Base-by-base conservation (phyloP, 768 basidiomycete genomes). In the Rhodotorula paludigena region DNA sequence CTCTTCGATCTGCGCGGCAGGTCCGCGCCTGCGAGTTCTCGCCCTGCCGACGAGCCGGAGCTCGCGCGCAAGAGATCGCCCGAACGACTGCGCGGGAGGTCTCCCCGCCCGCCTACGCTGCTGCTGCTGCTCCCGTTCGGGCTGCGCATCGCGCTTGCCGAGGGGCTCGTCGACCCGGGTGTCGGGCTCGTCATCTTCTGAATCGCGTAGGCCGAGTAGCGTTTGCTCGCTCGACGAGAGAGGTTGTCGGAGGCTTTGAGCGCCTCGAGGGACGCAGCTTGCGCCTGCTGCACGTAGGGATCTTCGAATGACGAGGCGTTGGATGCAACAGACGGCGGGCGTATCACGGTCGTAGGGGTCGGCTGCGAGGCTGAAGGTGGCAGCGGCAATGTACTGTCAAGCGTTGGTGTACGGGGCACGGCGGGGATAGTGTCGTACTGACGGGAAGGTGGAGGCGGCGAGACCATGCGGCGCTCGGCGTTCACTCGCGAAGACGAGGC, bases 161-260 rank as follows among this genome's bases (percentile, higher is more conserved):
- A 36, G 11, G 54, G 36, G 6, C 25, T n/a, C 38, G 62, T 60
- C 83, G 23, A 23, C 32, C 51, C 60, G 1, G 51, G 52, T 2
- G 28, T 42, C 21, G 67, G 67, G 15, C 87, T 86, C 6, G 90
- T 87, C 87, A 98, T 93, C 80, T 93, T 93, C 54, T 88, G 86
- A 74, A 97, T 89, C 71, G 92, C 90, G 77, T 94, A 98, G 3
- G 87, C 87, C 49, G 92, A 96, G 80, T 92, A 98, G 0, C 96
- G 89, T 77, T 97, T 97, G 30, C 90, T 92, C 25, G 94, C 94
- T 53, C 94, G 83, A 30, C 94, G 85, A 74, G 92, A 90, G 45
- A 98, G 83, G 1, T 86, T 83, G 72, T 93, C 92, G 57, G 85
- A 86, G 74, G 88, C 86, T 79, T 93, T 88, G 53, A 99, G 82